Conservation (phyloP, 352 stramenopile genomes). For the Globisporangium iwayamae region DNA sequence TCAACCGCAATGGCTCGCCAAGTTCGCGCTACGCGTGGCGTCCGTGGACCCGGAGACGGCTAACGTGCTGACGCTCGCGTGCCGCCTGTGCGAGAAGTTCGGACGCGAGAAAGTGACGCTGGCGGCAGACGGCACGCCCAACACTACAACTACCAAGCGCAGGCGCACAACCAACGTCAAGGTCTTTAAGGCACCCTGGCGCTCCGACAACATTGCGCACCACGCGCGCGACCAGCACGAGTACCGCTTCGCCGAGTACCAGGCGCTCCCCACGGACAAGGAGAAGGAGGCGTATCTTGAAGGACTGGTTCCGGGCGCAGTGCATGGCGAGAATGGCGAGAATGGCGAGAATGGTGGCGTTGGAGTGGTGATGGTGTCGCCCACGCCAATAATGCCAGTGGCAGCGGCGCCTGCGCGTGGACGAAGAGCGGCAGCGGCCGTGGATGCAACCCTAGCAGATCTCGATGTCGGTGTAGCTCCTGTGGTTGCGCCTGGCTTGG, state of each 20-base stretch:
- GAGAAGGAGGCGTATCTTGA: constrained; percentile 18
- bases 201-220: constrained; percentile 18
- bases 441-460: background rate
- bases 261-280: constrained; percentile 15
- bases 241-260: constrained; percentile 14
- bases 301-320: background rate
- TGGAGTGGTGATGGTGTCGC: background rate
- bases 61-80: constrained; percentile 15
- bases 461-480: background rate
- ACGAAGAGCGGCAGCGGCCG: background rate
- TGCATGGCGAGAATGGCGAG: background rate
- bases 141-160: constrained; percentile 9
- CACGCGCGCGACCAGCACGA: constrained; percentile 17
- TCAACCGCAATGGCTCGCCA: constrained; percentile 18
- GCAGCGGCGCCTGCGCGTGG: background rate
- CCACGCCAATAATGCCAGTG: background rate
- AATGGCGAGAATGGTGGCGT: background rate
- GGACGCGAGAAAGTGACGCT: constrained; percentile 16
- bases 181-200: constrained; percentile 20
- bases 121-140: background rate
- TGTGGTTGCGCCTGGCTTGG: background rate
- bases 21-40: constrained; percentile 16
- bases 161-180: constrained; percentile 15
- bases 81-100: constrained; percentile 17
- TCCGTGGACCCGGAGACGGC: constrained; percentile 16